A percentile compares a stretch with the other conserved stretches of the same genome.
Conservation (phyloP, 257 asterid species). For the Ophiorrhiza pumila region DNA sequence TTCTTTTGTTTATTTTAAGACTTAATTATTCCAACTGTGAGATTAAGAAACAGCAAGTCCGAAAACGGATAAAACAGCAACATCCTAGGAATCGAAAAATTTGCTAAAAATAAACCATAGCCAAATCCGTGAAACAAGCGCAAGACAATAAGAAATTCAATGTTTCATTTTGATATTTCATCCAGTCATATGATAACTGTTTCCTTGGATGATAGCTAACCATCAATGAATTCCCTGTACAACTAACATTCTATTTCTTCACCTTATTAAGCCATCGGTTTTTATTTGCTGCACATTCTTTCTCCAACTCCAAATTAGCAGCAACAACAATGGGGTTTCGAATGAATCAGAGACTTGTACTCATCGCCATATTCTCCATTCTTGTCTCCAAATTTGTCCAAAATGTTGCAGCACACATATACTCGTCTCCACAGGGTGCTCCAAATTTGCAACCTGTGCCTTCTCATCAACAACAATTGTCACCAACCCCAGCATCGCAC, state of each 20-base stretch:
- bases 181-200: not conserved
- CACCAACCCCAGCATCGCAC: not conserved
- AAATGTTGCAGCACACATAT: not conserved
- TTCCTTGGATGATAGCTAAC: constrained; percentile 3
- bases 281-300: not conserved
- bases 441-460: not conserved
- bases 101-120: not conserved
- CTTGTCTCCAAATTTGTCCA: not conserved
- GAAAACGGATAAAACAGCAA: not conserved
- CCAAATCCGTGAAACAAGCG: constrained; percentile 8
- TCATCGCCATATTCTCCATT: constrained; percentile 7
- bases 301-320: not conserved
- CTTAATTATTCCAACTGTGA: not conserved
- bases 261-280: not conserved
- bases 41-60: not conserved
- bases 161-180: not conserved
- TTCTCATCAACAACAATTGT: not conserved
- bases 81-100: not conserved
- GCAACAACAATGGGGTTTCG: constrained; percentile 17
- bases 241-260: not conserved
- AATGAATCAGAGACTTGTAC: not conserved
- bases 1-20: no score
- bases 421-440: not conserved
- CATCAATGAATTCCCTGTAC: not conserved
- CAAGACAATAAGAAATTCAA: not conserved